Conservation (phyloP, 768 basidiomycete genomes). For the Mycena crocata region DNA sequence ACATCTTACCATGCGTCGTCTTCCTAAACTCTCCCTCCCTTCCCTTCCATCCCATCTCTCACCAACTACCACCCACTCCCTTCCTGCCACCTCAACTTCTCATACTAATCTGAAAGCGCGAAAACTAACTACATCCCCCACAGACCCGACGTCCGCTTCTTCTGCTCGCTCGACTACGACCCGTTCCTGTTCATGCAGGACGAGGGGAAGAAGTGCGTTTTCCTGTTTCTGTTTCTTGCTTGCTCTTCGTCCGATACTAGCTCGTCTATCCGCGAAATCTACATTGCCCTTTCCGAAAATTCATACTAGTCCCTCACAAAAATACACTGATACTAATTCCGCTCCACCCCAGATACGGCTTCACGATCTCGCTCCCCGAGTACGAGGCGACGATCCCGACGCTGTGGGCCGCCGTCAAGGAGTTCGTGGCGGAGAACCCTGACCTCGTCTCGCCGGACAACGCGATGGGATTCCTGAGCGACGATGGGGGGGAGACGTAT, state of each 20-base stretch:
- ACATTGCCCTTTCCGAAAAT: too few species aligned
- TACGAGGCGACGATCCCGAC: slow-evolving; percentile 71
- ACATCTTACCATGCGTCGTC: too few species aligned
- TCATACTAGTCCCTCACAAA: too few species aligned
- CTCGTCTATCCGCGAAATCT: too few species aligned
- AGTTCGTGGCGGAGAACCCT: slow-evolving; percentile 56
- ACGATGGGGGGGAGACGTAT: slow-evolving; percentile 59
- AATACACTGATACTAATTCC: too few species aligned
- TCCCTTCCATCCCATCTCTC: neutral
- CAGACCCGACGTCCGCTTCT: slow-evolving; percentile 65
- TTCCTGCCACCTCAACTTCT: too few species aligned
- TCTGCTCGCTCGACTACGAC: slow-evolving; percentile 62
- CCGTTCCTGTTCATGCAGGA: slow-evolving; percentile 71
- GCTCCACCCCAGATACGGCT: too few species aligned
- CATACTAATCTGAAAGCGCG: too few species aligned
- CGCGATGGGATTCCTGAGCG: slow-evolving; percentile 56
- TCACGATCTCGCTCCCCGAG: slow-evolving; percentile 67
- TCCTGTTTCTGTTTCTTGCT: too few species aligned
- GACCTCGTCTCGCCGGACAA: slow-evolving; percentile 57
- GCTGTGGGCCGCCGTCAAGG: slow-evolving; percentile 67
- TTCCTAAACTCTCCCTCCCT: too few species aligned
- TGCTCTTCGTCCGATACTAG: too few species aligned
- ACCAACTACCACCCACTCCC: too few species aligned
- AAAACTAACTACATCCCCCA: neutral
- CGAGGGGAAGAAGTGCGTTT: slow-evolving; percentile 63